Evolutionary conservation across 768 basidiomycete species (phyloP).

Genomic region (Tricholomella constricta): DNA sequence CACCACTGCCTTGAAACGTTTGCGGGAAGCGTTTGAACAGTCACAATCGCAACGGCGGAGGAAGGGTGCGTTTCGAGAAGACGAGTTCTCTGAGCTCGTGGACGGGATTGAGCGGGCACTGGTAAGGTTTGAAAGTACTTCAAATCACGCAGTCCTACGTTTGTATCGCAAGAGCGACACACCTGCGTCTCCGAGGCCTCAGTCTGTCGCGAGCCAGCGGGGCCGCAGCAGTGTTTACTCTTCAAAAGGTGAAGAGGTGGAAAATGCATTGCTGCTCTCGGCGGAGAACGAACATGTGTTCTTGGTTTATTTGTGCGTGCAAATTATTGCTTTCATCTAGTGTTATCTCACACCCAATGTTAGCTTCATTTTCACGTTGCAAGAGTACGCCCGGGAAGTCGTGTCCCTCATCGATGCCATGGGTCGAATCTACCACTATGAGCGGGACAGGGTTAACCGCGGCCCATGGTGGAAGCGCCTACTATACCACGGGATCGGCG

Average conservation of each 20-base stretch:
- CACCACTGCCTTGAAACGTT: conserved; percentile 56
- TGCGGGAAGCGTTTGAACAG: conserved; percentile 66
- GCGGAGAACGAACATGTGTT: conserved; percentile 84
- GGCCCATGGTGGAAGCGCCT: conserved; percentile 42
- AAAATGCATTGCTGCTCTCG: conserved; percentile 40
- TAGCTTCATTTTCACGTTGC: conserved; percentile 95
- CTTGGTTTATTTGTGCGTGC: conserved; percentile 85
- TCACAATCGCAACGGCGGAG: conserved; percentile 32
- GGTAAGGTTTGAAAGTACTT: conserved; percentile 76
- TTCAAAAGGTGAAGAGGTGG: conserved; percentile 25
- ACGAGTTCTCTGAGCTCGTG: conserved; percentile 66
- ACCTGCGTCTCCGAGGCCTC: conserved; percentile 21
- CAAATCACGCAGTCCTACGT: conserved; percentile 80
- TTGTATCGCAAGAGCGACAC: conserved; percentile 61
- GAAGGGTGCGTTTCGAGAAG: conserved; percentile 42
- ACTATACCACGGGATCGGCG: conserved; percentile 23
- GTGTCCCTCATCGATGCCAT: conserved; percentile 83
- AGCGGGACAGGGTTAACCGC: conserved; percentile 46
- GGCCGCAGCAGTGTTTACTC: conserved; percentile 13
- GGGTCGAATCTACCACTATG: conserved; percentile 71
- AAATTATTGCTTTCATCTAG: neutral
- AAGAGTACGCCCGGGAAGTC: conserved; percentile 90
- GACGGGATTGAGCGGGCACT: conserved; percentile 71
- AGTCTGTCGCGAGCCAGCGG: conserved; percentile 22
- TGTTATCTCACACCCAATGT: neutral